Base-by-base conservation (phyloP, 1,139 yeast species). In the Candida sp. region DNA sequence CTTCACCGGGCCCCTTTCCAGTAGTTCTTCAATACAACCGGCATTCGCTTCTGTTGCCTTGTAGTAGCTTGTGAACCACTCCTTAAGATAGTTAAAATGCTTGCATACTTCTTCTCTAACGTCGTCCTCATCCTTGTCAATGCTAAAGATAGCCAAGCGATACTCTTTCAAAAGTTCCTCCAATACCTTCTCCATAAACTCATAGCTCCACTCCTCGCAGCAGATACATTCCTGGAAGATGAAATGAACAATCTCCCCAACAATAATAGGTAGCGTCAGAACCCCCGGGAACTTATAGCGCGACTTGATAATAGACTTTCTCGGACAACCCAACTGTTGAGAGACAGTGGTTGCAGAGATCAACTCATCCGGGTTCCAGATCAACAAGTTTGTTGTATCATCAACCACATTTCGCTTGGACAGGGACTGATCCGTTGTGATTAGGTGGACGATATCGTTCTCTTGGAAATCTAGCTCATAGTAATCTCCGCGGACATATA, bases 301-400 rank as follows among this genome's bases (percentile, higher is more conserved):
- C 30, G 79, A 76, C 38, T 75, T 72, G 7, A 94, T 68, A 1
- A 90, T 86, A 0, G 93, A 82, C 56, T 86, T 83, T 49, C 99
- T 72, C 30, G 85, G 75, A 62, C 99, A 94, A 26, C 74, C 76
- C 38, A 90, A 70, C 3, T 94, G 88, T 49, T 86, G 90, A 0
- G 98, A 87, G 1, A 92, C 82, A 3, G 87, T 75, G 0, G 99
- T 94, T 3, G 97, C 92, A 0, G 97, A 83, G 1, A 94, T 73
- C 11, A 94, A 70, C 2, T 83, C 70, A 63, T 94, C 99, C 0
- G 99, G 99, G 58, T 90, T 84, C 79, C 96, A 80, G 26, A 94
- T 79, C 35, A 93, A 67, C 27, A 92, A 66, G 58, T 88, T 85
- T 44, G 78, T 80, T 31, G 78, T 69, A 53, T 83, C 83, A 54